phyloP scores from a whole-genome alignment of 768 basidiomycete species.

The Megacollybia marginata region DNA sequence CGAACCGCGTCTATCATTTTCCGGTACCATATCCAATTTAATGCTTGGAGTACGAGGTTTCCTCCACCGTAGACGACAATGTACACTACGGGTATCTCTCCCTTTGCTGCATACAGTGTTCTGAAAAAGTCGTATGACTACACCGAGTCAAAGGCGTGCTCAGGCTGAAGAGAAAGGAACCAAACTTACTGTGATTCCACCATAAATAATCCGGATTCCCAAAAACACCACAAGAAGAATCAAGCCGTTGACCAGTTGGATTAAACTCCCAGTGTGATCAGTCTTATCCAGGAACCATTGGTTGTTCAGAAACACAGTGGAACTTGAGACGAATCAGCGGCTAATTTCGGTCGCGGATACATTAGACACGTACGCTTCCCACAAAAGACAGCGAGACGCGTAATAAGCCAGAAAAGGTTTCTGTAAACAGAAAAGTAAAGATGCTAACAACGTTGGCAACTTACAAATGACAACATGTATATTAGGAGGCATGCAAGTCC shows the following conservation, averaged over 20 bases:
- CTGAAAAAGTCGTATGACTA: constrained; percentile 65
- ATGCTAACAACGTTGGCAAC: constrained; percentile 26
- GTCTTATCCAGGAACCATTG: constrained; percentile 75
- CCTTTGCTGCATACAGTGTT: constrained; percentile 48
- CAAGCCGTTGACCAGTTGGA: constrained; percentile 69
- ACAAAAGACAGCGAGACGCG: constrained; percentile 68
- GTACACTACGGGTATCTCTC: constrained; percentile 45
- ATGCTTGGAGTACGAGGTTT: constrained; percentile 57
- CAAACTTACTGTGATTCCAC: constrained; percentile 41
- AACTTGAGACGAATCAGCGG: constrained; percentile 45
- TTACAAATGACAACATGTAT: constrained; percentile 64
- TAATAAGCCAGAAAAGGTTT: constrained; percentile 77
- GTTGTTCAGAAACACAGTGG: background rate
- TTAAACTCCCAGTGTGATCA: constrained; percentile 55
- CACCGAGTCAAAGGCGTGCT: background rate
- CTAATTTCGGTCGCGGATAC: background rate
- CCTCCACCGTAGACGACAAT: constrained; percentile 45
- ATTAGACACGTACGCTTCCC: constrained; percentile 55
- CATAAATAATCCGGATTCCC: constrained; percentile 63
- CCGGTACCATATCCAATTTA: constrained; percentile 78
- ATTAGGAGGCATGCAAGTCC: constrained; percentile 58
- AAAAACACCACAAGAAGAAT: constrained; percentile 64
- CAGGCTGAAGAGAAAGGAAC: background rate
- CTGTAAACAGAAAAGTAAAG: constrained; percentile 21
- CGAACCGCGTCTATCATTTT: constrained; percentile 65